These are phyloP conservation scores for Microthlaspi erraticum DNA, from an alignment of 345 rosid genomes.

Conservation along the genomic window DNA sequence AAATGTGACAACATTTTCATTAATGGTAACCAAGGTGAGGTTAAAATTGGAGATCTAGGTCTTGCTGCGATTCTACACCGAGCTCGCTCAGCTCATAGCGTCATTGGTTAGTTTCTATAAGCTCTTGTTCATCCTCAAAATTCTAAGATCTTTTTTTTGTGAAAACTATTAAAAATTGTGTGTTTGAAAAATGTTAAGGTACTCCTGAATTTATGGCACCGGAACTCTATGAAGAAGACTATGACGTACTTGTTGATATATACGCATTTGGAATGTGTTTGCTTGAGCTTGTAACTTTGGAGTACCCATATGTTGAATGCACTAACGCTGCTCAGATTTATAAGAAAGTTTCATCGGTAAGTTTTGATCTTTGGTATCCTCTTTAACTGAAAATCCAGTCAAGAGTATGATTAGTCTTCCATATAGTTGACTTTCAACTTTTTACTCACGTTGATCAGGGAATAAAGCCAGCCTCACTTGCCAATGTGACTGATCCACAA, in stretches of 20 bases:
- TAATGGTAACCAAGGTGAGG: constrained; percentile 95
- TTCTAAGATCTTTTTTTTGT: neutral
- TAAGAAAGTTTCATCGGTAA: constrained; percentile 91
- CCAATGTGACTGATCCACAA: constrained; percentile 68
- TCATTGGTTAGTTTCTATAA: constrained; percentile 59
- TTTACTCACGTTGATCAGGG: constrained; percentile 56
- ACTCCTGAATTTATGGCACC: constrained; percentile 99
- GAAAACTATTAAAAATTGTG: neutral
- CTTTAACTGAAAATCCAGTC: neutral
- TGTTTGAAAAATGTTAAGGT: constrained; percentile 52
- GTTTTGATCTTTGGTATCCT: constrained; percentile 14
- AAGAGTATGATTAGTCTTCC: neutral
- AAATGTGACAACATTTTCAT: constrained; percentile 97
- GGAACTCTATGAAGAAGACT: constrained; percentile 96
- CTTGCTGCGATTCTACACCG: constrained; percentile 75
- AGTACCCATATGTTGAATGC: constrained; percentile 91
- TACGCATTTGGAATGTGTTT: constrained; percentile 98
- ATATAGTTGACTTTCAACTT: neutral
- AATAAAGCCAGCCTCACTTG: constrained; percentile 88
- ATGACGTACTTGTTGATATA: constrained; percentile 93
- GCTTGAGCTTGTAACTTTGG: constrained; percentile 89
- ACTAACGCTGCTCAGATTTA: constrained; percentile 93
- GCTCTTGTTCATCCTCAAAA: neutral
- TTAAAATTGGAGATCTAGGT: constrained; percentile 96
- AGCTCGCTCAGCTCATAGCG: constrained; percentile 86